These are phyloP conservation scores for Excoecaria cochinchinensis DNA, from an alignment of 345 rosid species.

Conservation along the genomic window DNA sequence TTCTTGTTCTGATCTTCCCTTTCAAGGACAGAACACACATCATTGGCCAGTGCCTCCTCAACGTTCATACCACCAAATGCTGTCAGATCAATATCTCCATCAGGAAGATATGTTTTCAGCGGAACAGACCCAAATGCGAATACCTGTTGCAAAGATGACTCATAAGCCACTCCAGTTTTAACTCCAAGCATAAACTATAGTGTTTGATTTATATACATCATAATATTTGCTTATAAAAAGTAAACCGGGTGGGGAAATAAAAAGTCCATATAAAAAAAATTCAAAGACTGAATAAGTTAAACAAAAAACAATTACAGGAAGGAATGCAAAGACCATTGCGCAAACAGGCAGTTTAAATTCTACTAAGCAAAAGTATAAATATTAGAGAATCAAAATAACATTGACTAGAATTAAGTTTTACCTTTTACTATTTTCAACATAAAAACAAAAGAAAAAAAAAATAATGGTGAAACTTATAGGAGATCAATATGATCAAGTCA, in stretches of 20 bases:
- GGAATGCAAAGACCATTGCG: neutral
- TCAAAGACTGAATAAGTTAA: neutral
- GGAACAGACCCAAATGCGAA: constrained; percentile 93
- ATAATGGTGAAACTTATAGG: neutral
- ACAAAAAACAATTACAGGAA: neutral
- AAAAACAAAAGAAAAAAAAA: neutral
- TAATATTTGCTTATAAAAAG: neutral
- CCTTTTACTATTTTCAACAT: neutral
- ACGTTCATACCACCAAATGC: constrained; percentile 39
- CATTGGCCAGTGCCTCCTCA: constrained; percentile 61
- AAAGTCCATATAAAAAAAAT: neutral
- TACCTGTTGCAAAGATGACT: constrained; percentile 46
- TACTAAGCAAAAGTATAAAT: neutral
- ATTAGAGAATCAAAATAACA: neutral
- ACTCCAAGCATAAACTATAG: neutral
- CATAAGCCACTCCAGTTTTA: neutral
- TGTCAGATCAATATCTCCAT: constrained; percentile 92
- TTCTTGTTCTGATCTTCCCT: constrained; percentile 40
- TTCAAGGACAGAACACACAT: constrained; percentile 49
- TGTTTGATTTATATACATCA: neutral
- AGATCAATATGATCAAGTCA: neutral
- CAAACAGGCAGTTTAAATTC: neutral
- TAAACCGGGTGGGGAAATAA: neutral
- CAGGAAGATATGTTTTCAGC: constrained; percentile 92
- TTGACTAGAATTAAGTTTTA: neutral